Conservation (phyloP, 768 basidiomycete species). For the Lactarius deliciosus region DNA sequence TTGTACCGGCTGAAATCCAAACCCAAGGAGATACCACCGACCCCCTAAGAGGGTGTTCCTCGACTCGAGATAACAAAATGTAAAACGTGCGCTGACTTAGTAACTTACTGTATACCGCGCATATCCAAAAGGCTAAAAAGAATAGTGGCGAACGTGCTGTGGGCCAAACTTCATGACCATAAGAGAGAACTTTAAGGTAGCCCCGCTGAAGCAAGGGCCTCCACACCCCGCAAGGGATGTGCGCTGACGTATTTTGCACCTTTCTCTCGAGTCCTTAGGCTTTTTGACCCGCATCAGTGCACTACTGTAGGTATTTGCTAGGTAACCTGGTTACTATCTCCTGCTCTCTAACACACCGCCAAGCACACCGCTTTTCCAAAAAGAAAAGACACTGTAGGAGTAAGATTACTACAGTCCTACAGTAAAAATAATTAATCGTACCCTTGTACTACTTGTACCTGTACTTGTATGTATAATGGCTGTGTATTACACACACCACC, state of each 20-base stretch:
- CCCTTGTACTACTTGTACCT: neutral
- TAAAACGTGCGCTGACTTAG: no score
- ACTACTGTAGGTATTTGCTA: neutral
- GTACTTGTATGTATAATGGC: neutral
- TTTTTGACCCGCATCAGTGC: neutral
- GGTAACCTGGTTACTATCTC: neutral
- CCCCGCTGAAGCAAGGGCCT: no score
- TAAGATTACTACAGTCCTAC: neutral
- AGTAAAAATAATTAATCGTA: neutral
- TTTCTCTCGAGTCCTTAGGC: no score
- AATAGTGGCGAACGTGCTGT: neutral
- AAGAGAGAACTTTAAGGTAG: no score
- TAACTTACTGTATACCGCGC: no score
- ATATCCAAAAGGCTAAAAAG: no score
- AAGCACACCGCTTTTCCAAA: neutral
- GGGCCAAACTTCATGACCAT: neutral
- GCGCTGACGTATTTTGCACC: no score
- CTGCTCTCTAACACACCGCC: neutral
- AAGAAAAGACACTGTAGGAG: neutral
- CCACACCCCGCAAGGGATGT: neutral
- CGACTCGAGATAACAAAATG: no score
- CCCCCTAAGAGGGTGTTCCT: no score
- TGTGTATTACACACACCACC: neutral
- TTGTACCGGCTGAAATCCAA: no score
- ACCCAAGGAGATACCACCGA: no score